phyloP scores from a whole-genome alignment of 139 green algal genomes.

The Zygnema circumcarinatum region DNA sequence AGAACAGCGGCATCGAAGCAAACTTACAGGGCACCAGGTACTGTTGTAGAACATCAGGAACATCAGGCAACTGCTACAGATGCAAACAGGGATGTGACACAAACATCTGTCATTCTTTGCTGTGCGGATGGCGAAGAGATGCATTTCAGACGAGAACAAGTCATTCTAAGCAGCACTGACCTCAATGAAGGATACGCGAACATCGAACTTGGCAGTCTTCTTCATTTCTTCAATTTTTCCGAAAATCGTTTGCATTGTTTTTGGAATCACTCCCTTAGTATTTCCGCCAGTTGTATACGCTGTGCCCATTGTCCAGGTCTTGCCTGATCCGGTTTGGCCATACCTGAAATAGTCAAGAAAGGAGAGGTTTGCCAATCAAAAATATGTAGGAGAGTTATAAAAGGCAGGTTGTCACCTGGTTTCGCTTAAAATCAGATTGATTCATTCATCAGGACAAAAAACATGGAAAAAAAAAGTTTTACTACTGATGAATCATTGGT shows the following conservation, averaged over 20 bases:
- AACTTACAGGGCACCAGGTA: neutral
- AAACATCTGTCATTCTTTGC: neutral
- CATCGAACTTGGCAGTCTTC: constrained; percentile 24
- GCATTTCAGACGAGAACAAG: too few relatives aligned
- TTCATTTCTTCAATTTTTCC: constrained; percentile 13
- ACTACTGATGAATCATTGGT: too few relatives aligned
- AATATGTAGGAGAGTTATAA: too few relatives aligned
- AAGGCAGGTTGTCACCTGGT: too few relatives aligned
- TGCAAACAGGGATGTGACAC: neutral
- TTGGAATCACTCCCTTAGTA: constrained; percentile 36
- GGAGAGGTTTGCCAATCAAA: too few relatives aligned
- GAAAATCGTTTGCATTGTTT: constrained; percentile 51
- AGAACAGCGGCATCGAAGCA: too few relatives aligned
- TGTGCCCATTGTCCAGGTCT: constrained; percentile 63
- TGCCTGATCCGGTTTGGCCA: constrained; percentile 55
- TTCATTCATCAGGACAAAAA: too few relatives aligned
- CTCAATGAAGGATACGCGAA: constrained; percentile 60
- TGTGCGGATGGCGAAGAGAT: neutral
- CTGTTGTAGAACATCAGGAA: neutral
- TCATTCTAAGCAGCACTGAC: neutral
- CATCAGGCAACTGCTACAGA: neutral
- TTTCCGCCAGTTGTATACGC: constrained; percentile 40
- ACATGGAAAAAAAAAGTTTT: too few relatives aligned
- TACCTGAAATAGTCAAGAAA: too few relatives aligned
- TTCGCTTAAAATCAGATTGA: too few relatives aligned